Conservation (phyloP, 2,329 filamentous ascomycete genomes). For the Talaromyces sp. region DNA sequence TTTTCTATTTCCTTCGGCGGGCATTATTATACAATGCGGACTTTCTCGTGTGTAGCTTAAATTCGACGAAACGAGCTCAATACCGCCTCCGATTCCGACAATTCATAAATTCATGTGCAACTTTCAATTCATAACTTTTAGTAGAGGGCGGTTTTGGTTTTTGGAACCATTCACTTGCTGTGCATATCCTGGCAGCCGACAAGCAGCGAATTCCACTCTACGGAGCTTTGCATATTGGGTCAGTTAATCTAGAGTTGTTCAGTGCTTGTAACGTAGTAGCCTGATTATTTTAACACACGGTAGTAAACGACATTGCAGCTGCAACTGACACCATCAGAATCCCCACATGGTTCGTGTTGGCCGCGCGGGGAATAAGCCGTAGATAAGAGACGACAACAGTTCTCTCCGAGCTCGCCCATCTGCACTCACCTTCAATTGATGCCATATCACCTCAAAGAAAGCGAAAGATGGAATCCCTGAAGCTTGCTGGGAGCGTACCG, state of each 20-base stretch:
- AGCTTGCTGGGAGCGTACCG: not conserved
- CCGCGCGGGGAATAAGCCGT: not conserved
- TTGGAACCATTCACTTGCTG: not conserved
- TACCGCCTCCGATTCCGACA: conserved; percentile 7
- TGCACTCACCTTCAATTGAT: not conserved
- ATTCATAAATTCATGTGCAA: not conserved
- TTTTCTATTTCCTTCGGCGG: conserved; percentile 8
- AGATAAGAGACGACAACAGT: not conserved
- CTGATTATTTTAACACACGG: not conserved
- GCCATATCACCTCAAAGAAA: not conserved
- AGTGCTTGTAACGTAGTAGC: too few species aligned
- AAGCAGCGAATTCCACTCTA: too few species aligned
- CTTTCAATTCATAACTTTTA: not conserved
- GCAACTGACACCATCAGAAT: not conserved
- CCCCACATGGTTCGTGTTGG: not conserved
- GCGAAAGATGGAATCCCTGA: not conserved
- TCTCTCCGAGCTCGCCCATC: not conserved
- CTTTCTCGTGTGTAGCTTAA: conserved; percentile 11
- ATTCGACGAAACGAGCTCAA: conserved; percentile 10
- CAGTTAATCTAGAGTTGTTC: too few species aligned
- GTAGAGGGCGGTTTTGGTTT: not conserved
- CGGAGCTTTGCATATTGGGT: too few species aligned
- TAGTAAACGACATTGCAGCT: not conserved
- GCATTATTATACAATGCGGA: conserved; percentile 10
- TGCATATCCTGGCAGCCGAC: too few species aligned